Percentiles rank a stretch among this genome's conserved stretches.
Evolutionary conservation across 2,329 filamentous ascomycete species (phyloP).

Genomic region (Colletotrichum lupini): DNA sequence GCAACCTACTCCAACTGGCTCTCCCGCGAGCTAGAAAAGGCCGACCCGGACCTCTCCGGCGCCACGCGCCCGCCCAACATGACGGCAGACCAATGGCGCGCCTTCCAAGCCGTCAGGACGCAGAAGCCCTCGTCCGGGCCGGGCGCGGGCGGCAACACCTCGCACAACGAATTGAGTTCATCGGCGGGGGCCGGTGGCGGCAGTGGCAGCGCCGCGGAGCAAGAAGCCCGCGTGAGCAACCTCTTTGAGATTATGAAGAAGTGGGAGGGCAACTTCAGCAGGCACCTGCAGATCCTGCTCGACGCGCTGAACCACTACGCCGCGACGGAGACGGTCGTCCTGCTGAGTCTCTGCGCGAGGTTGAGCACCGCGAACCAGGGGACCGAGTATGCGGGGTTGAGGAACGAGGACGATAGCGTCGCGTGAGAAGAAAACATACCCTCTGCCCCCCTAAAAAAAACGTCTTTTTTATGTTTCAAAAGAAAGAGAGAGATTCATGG

Average conservation of each 20-base stretch:
- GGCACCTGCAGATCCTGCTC: constrained; percentile 91
- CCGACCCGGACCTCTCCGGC: constrained; percentile 80
- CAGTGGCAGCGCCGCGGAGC: constrained; percentile 39
- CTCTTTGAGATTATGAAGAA: constrained; percentile 88
- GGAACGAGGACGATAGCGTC: constrained; percentile 64
- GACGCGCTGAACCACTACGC: constrained; percentile 98
- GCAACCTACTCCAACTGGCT: constrained; percentile 90
- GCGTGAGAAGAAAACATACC: background rate
- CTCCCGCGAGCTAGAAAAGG: constrained; percentile 83
- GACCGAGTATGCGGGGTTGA: constrained; percentile 70
- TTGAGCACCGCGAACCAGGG: constrained; percentile 86
- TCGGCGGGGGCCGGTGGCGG: constrained; percentile 40
- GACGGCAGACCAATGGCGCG: constrained; percentile 70
- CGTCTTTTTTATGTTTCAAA: background rate
- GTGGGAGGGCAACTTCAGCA: constrained; percentile 93
- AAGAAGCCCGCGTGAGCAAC: constrained; percentile 71
- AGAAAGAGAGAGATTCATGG: background rate
- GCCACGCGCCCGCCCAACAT: constrained; percentile 67
- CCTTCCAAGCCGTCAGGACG: constrained; percentile 62
- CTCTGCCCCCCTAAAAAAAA: background rate
- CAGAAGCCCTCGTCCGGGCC: constrained; percentile 46
- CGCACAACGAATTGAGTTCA: constrained; percentile 46
- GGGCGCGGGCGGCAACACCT: constrained; percentile 38
- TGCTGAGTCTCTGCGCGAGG: constrained; percentile 87
- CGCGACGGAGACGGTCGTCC: constrained; percentile 94